Evolutionary conservation across 768 basidiomycete genomes (phyloP), one percentile per base, ranked within the genome.

Genomic region (Lentinula sp.): DNA sequence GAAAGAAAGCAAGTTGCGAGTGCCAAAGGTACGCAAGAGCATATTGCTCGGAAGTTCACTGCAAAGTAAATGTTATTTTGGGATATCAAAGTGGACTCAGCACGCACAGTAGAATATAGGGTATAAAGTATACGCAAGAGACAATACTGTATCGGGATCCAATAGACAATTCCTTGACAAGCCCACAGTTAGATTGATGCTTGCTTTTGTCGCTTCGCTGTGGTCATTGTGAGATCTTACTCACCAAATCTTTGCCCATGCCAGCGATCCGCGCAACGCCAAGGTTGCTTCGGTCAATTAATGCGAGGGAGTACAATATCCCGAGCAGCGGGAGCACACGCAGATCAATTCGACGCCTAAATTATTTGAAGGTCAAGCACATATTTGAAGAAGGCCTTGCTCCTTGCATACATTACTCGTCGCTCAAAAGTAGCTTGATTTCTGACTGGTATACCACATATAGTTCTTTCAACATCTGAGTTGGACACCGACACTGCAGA

Each of bases 261-360:
- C 76, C 76, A 35, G 74, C 71, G 33, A 72, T 71, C 8, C 73
- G 66, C 18, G 75, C 75, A 18, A 73, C 66, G 4, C 71, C 72
- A 23, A 76, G 66, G 53, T 76, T 76, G 37, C 69, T 68, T 42
- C 74, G 66, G 53, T 76, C 74, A 51, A 75, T 74, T 32, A 74
- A 64, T 1, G 75, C 72, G 16, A 74, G 61, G 39, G 75, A 69
- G 56, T 75, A 75, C n/a, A 75, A 57, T 20, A 73, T 48, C 35
- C 74, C 74, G 3, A 75, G 67, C 32, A 77, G 59, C 23, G 74
- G 76, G n/a, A 77, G 65, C 63, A 76, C 66, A 28, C 74, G 69
- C 62, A 71, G 66, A 52, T 77, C 74, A 48, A 77, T 64, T 35
- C 59, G 66, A 37, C 72, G 70, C 62, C 76, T 77, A 15, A 15